A percentile compares a stretch with the other conserved stretches of the same genome.
Evolutionary conservation across 2,329 filamentous ascomycete species (phyloP).

Genomic region (Chrysoporthe cubensis): DNA sequence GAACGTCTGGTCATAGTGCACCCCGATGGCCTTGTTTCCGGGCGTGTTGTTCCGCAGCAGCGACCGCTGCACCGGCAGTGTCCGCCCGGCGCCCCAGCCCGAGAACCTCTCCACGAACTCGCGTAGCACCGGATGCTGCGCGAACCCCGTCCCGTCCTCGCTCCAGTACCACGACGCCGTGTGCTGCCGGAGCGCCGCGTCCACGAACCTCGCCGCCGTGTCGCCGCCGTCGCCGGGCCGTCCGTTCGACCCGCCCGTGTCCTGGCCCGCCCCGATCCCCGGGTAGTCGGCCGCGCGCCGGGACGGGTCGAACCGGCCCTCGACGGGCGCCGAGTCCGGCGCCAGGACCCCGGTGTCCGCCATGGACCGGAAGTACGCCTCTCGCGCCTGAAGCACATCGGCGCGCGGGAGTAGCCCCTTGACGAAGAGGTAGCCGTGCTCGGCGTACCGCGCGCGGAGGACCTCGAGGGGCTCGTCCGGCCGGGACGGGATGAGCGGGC

Average conservation of each 20-base stretch:
- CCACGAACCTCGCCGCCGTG: constrained; percentile 34
- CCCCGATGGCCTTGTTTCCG: constrained; percentile 59
- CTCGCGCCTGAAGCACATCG: constrained; percentile 56
- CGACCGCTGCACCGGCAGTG: constrained; percentile 50
- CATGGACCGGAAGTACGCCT: constrained; percentile 57
- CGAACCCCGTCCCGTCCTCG: constrained; percentile 49
- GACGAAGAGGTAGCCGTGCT: constrained; percentile 58
- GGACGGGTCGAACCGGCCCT: constrained; percentile 56
- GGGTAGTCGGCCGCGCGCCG: constrained; percentile 50
- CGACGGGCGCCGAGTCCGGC: constrained; percentile 52
- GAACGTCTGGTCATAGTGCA: constrained; percentile 66
- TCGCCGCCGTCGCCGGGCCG: no score
- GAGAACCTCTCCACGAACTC: constrained; percentile 56
- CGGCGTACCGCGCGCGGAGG: constrained; percentile 20
- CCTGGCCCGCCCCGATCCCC: constrained; percentile 58
- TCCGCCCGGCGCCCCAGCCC: constrained; percentile 38
- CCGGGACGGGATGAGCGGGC: constrained; percentile 20
- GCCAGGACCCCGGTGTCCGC: constrained; percentile 60
- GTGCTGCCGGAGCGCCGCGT: constrained; percentile 57
- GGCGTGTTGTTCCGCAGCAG: constrained; percentile 61
- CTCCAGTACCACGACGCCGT: constrained; percentile 56
- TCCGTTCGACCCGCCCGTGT: background rate
- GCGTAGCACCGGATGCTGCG: constrained; percentile 48
- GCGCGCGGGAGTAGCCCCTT: constrained; percentile 57
- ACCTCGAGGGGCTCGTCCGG: constrained; percentile 24